phyloP scores from a whole-genome alignment of 352 stramenopile species.

The Globisporangium ultimum region DNA sequence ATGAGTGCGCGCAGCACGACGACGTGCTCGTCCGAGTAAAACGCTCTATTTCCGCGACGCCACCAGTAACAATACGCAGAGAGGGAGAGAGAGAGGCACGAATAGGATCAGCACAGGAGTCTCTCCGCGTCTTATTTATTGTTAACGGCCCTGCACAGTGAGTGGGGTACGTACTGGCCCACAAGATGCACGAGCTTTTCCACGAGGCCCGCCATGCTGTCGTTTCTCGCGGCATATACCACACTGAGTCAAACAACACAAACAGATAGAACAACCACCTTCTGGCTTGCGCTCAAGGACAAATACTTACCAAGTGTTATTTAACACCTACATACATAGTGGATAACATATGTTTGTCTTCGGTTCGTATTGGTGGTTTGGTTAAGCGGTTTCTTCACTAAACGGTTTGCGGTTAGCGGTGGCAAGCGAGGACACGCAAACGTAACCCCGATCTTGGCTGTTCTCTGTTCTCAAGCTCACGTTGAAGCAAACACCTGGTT shows the following conservation, averaged over 20 bases:
- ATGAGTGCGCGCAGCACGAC: conserved; percentile 85
- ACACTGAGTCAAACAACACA: background rate
- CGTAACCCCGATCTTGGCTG: no score
- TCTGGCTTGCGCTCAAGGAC: background rate
- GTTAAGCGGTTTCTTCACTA: no score
- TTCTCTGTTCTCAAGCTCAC: background rate
- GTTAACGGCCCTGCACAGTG: background rate
- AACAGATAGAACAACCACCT: background rate
- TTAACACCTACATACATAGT: no score
- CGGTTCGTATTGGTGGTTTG: no score
- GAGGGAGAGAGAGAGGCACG: background rate
- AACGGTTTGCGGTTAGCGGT: no score
- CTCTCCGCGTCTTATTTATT: background rate
- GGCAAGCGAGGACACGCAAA: no score
- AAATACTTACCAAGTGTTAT: no score
- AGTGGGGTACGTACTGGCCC: conserved; percentile 38
- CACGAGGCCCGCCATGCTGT: conserved; percentile 71
- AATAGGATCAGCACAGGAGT: no score
- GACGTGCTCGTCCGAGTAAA: conserved; percentile 86
- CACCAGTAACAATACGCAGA: background rate
- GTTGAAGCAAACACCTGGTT: background rate
- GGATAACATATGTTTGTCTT: no score
- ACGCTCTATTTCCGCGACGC: conserved; percentile 42
- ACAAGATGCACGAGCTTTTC: conserved; percentile 87
- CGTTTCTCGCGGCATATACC: background rate